Evolutionary conservation across 78 protist species (phyloP).

Genomic region (Chrysochromulina parva): DNA sequence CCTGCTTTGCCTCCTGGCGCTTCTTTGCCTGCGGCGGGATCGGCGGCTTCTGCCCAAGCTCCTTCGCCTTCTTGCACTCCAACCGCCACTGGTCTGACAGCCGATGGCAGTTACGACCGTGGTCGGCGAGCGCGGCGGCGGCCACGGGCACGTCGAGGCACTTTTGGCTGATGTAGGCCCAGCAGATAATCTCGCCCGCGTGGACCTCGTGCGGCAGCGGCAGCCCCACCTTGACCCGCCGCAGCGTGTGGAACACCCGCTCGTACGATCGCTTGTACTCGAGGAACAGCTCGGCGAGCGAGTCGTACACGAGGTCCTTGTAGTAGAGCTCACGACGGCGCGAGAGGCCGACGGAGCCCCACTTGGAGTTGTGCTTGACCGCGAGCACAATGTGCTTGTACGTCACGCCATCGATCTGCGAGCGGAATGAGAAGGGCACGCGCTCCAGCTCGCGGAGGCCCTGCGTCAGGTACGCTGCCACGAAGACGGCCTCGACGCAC

Average conservation of each 20-base stretch:
- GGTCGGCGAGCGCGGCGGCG: background rate
- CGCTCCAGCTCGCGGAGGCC: conserved; percentile 36
- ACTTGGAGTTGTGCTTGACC: background rate
- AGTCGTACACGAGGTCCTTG: conserved; percentile 15
- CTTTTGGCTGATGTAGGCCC: background rate
- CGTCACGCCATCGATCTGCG: background rate
- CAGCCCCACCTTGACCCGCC: background rate
- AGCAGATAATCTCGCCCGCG: background rate
- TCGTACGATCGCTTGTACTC: background rate
- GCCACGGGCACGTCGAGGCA: background rate
- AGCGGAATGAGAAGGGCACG: conserved; percentile 34
- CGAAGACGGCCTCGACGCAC: conserved; percentile 54
- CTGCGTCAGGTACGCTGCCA: conserved; percentile 37
- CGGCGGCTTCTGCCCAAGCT: no score
- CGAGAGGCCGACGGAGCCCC: conserved; percentile 52
- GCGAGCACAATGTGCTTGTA: conserved; percentile 61
- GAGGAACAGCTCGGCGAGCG: background rate
- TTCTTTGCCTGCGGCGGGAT: no score
- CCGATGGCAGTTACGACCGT: background rate
- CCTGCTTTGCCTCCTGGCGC: no score
- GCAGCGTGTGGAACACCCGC: background rate
- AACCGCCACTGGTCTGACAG: background rate
- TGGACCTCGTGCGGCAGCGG: background rate
- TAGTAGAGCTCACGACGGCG: conserved; percentile 34
- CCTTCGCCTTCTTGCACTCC: no score